Evolutionary conservation across 306 rosid genomes (phyloP).

Genomic region (Cicer yamashitae): DNA sequence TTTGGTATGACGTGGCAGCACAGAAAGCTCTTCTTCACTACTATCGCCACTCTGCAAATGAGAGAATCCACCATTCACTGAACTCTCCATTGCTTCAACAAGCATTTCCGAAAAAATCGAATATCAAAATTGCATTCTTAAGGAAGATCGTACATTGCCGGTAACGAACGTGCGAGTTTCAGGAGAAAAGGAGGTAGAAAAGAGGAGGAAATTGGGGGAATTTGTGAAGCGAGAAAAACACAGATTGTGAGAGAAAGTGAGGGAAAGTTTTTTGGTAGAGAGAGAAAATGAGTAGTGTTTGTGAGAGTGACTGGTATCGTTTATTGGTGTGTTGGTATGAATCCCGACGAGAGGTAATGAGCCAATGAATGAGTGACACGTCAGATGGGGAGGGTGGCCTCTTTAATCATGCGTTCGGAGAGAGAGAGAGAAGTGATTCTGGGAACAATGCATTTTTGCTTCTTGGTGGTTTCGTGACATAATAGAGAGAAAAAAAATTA

Average conservation of each 20-base stretch:
- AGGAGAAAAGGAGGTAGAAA: conserved; percentile 44
- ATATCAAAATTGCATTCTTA: conserved; percentile 50
- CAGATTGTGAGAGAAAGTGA: conserved; percentile 39
- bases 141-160: conserved; percentile 73
- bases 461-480: neutral
- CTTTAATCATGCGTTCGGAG: conserved; percentile 53
- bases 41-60: conserved; percentile 95
- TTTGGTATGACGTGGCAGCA: conserved; percentile 96
- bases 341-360: conserved; percentile 73
- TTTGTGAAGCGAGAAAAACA: conserved; percentile 65
- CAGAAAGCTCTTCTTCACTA: conserved; percentile 95
- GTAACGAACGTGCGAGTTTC: conserved; percentile 46
- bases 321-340: conserved; percentile 84
- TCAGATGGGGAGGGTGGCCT: conserved; percentile 24
- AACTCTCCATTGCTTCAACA: conserved; percentile 85
- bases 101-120: conserved; percentile 57
- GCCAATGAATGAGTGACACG: conserved; percentile 67
- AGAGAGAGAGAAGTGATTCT: neutral
- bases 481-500: neutral
- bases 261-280: conserved; percentile 41
- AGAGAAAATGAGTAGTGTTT: conserved; percentile 33
- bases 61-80: conserved; percentile 82
- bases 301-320: conserved; percentile 66
- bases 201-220: conserved; percentile 53
- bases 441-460: neutral